Evolutionary conservation across 768 basidiomycete species (phyloP), one percentile per base, ranked within the genome.

Genomic region (Serendipita sp.): DNA sequence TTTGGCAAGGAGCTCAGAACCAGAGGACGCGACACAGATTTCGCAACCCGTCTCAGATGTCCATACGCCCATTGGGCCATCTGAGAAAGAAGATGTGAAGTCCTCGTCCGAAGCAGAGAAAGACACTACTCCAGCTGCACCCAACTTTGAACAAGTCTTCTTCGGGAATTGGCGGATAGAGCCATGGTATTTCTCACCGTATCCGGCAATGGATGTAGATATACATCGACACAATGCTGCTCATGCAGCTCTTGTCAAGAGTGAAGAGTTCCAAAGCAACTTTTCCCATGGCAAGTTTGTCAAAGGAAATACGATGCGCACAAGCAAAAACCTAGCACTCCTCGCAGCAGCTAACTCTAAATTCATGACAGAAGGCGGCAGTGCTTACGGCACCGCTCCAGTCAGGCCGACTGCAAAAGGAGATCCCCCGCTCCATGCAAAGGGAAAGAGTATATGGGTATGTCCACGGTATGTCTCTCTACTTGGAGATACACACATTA

Each of bases 131-230:
- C 56, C 56, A 38, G 35, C 56, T 30, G 30, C 37, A n/a, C 56
- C 56, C 10, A 96, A 94, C 72, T 92, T 93, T 71, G 90, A 92
- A 66, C 83, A 82, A 70, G 89, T 94, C 67, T 81, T 84, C 70
- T 91, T 92, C 74, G 90, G 89, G 48, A 78, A 84, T 32, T 93
- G 87, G 83, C 80, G 87, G 72, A 89, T 96, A 70, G 86, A 85
- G 72, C 91, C 92, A 7, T 94, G 92, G 92, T 92, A 69, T 69
- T 84, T 77, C 56, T 32, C 46, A 41, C 48, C 45, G 53, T 53
- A 48, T 48, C 48, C 66, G 47, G 37, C 56, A 32, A 38, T 47
- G 48, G 67, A 54, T 37, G 47, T 66, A 34, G 37, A 47, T 10
- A 45, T 63, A 18, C 28, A 64, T 15, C 56, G 32, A 13, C 35